Base-by-base conservation (phyloP, 306 rosid genomes). In the Senna siamea region DNA sequence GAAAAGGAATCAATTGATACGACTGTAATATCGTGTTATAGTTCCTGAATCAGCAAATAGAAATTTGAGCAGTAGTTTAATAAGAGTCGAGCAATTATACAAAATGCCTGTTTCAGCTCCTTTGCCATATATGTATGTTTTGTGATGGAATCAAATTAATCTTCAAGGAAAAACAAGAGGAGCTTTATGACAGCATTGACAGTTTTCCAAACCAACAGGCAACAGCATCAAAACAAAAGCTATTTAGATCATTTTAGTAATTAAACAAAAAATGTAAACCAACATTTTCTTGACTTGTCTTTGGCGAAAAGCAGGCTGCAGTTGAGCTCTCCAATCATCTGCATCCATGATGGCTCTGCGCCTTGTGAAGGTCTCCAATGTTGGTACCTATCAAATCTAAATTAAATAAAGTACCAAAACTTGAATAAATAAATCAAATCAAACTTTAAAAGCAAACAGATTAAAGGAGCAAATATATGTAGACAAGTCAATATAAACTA, bases 261-360 rank as follows among this genome's bases (percentile, higher is more conserved):
- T 1, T 13, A 15, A 46, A 26, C 3, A 46, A 17, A n/a, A 32
- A 44, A 14, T 23, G 13, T 44, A 14, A 20, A 66, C 72, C 41
- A 38, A 76, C 84, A 79, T 79, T 48, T 79, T 50, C 26, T 72
- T 20, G 26, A 72, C 67, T 11, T 72, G 46, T 12, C 40, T 53
- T 48, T 76, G 61, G 32, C 84, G 76, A 0, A 58, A 28, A 37
- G 35, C 62, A 18, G 66, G 73, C 23, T 18, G 66, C 51, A 83
- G 14, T 6, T 58, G 52, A 47, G 50, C 56, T 57, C 79, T 78
- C 86, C 86, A 83, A 47, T 79, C 83, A 6, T 30, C 26, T 10
- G 65, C 14, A n/a, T 79, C 85, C 53, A 70, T 64, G 38, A 68
- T 62, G 20, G 13, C 13, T 65, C 38, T 20, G 7, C 54, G 41